phyloP scores from a whole-genome alignment of 2,329 filamentous ascomycete genomes.

The Aureobasidium melanogenum region DNA sequence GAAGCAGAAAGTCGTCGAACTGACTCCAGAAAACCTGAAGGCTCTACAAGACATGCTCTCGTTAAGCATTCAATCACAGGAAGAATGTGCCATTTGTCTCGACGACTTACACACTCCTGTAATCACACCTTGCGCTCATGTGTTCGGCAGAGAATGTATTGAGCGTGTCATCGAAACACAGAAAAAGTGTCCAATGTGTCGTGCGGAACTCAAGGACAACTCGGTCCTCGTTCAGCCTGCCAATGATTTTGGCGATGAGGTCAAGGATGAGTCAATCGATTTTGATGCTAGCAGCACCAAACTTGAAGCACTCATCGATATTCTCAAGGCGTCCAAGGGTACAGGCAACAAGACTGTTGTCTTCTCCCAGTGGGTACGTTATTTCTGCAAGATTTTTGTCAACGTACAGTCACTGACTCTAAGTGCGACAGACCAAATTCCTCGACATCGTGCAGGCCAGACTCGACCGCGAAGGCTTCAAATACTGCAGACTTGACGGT shows the following conservation, averaged over 20 bases:
- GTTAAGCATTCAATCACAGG: slow-evolving; percentile 68
- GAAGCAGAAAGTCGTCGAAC: slow-evolving; percentile 54
- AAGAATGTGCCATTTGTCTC: slow-evolving; percentile 76
- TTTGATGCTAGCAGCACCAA: slow-evolving; percentile 66
- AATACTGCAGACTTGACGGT: slow-evolving; percentile 68
- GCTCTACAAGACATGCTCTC: slow-evolving; percentile 68
- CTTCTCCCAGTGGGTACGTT: slow-evolving; percentile 58
- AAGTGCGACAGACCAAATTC: slow-evolving; percentile 39
- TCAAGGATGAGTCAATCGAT: slow-evolving; percentile 39
- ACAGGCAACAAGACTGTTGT: slow-evolving; percentile 63
- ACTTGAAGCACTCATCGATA: slow-evolving; percentile 67
- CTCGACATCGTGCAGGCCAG: slow-evolving; percentile 63
- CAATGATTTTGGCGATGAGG: slow-evolving; percentile 39
- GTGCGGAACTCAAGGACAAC: slow-evolving; percentile 54
- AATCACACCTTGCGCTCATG: slow-evolving; percentile 78
- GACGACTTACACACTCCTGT: slow-evolving; percentile 63
- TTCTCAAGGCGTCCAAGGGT: slow-evolving; percentile 60
- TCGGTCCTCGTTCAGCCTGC: slow-evolving; percentile 57
- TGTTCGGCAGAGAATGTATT: slow-evolving; percentile 69
- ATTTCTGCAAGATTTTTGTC: slow-evolving; percentile 33
- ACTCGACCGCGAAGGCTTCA: slow-evolving; percentile 51
- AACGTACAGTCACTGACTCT: neutral
- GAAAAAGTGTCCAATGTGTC: slow-evolving; percentile 77
- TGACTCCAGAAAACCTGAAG: slow-evolving; percentile 63
- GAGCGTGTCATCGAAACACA: slow-evolving; percentile 63